Evolutionary conservation across 371 early-diverging fungal species (phyloP), one percentile per base, ranked within the genome.

Genomic region (Neoconidiobolus thromboides): DNA sequence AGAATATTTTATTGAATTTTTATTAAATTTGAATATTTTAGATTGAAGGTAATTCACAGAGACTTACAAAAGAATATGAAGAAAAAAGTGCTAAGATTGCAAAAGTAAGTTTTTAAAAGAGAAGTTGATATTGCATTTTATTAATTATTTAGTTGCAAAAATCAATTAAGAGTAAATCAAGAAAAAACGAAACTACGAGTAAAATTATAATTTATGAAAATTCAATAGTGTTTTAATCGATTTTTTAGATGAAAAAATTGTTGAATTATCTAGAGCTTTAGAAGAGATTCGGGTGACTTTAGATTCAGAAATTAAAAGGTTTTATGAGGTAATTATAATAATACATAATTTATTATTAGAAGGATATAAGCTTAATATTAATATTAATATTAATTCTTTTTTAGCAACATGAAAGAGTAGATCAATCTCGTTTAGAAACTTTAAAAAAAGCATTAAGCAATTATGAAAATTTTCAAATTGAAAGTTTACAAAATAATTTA

Each of bases 401-500:
- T 2, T 14, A 57, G 57, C 57, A 43, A 57, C 41, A 40, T 12
- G 43, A 57, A 46, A 43, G 57, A 44, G 57, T 57, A 6, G 57
- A 57, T 57, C 3, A 43, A 43, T 57, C 43, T 9, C 4, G 43
- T 26, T 37, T 57, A 3, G 57, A 43, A 14, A 14, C 43, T 15
- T 43, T 57, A 10, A 57, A 57, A 57, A 57, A 43, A 44, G 43
- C 41, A n/a, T 57, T 43, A 6, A 43, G 7, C 10, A 36, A 4
- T 44, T 57, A 57, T 40, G 44, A 57, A 14, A 36, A 3, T 7
- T 44, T 57, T 36, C 57, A 57, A 14, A 43, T 10, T 43, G 43
- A 57, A 46, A 43, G n/a, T 15, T 43, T 38, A n/a, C 14, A 43
- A 10, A 41, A 57, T 5, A 38, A 10, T 6, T 14, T n/a, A 5